phyloP scores from a whole-genome alignment of 2,329 filamentous ascomycete genomes.

The Orbilia quercus region DNA sequence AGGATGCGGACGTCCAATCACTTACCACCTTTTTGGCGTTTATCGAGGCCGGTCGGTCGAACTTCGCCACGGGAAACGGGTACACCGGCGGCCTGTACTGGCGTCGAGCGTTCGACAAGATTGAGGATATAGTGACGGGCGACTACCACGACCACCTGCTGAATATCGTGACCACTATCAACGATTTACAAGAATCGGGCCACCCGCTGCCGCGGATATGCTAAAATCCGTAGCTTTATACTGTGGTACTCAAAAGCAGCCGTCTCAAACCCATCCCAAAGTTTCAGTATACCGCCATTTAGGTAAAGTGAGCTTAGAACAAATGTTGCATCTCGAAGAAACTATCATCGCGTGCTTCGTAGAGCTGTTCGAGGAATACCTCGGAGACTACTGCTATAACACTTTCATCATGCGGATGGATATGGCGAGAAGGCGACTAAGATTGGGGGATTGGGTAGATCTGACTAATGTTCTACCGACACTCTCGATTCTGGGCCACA shows the following conservation, averaged over 20 bases:
- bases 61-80: background rate
- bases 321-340: background rate
- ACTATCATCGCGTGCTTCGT: background rate
- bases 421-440: background rate
- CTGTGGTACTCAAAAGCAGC: background rate
- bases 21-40: background rate
- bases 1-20: background rate
- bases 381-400: conserved; percentile 2
- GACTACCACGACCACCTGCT: background rate
- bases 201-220: background rate
- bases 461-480: background rate
- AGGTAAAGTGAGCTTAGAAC: background rate
- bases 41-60: background rate
- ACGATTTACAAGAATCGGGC: background rate
- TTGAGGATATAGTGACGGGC: background rate
- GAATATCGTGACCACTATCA: background rate
- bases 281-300: background rate
- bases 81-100: background rate
- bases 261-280: background rate
- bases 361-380: conserved; percentile 1
- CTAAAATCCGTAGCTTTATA: background rate
- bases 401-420: conserved; percentile 4
- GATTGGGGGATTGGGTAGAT: background rate
- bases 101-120: background rate
- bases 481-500: background rate